Conservation (phyloP, 805 yeast species). For the Wickerhamiella galacta region DNA sequence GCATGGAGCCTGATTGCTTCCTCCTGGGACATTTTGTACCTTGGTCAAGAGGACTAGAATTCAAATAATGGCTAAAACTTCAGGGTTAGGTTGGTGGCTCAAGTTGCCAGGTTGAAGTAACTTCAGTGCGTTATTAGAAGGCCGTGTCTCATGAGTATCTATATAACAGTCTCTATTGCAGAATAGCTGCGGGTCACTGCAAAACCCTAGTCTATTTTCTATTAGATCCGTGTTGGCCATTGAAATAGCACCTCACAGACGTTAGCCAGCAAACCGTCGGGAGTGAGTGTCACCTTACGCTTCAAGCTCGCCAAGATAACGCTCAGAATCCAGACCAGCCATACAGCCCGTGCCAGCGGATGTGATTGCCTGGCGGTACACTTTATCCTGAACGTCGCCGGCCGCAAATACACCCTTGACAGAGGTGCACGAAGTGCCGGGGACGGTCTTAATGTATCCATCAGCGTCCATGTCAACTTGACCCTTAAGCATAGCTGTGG, state of each 20-base stretch:
- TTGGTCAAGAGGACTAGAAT: not conserved
- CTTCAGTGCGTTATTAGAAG: too few relatives aligned
- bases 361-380: slow-evolving; percentile 96
- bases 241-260: too few relatives aligned
- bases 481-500: slow-evolving; percentile 61
- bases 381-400: slow-evolving; percentile 96
- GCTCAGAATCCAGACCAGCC: slow-evolving; percentile 96
- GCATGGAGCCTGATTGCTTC: slow-evolving; percentile 42
- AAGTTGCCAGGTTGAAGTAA: too few relatives aligned
- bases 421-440: slow-evolving; percentile 78
- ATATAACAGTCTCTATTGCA: too few relatives aligned
- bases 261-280: too few relatives aligned
- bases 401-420: slow-evolving; percentile 92
- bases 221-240: too few relatives aligned
- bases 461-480: slow-evolving; percentile 73
- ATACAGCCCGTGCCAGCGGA: slow-evolving; percentile 99
- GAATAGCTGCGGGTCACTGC: too few relatives aligned
- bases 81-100: too few relatives aligned
- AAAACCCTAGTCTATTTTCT: too few relatives aligned
- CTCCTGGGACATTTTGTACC: slow-evolving; percentile 3
- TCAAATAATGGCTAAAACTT: too few relatives aligned
- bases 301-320: slow-evolving; percentile 45
- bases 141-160: too few relatives aligned
- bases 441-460: slow-evolving; percentile 78
- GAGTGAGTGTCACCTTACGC: too few relatives aligned